Base-by-base conservation (phyloP, 345 rosid species). In the Acer yangbiense region DNA sequence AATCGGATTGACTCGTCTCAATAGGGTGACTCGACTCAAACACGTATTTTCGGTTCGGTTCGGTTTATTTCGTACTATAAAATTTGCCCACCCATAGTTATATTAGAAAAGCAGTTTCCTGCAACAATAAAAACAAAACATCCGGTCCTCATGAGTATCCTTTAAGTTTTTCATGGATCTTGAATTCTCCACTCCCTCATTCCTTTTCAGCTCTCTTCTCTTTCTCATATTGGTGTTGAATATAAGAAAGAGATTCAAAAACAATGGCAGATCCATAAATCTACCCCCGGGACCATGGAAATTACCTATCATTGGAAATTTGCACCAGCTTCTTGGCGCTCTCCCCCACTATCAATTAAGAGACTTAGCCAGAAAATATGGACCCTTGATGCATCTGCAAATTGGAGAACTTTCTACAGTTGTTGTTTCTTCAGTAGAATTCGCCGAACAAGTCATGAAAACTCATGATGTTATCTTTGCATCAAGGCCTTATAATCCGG, bases 231-330 rank as follows among this genome's bases (percentile, higher is more conserved):
- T 55, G 68, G 3, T 57, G 44, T 11, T 80, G 29, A 80, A 14
- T 41, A 43, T 23, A 50, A 11, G 35, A 69, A 27, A 6, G 55
- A 69, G 39, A 25, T 50, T 61, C n/a, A 8, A 69, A 27, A 23
- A 35, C 60, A 46, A 27, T 17, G 62, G 23, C 46, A 62, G 35
- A 25, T 25, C 23, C 29, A 16, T 12, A 18, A 73, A 73, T 7
- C 70, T 76, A 9, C 85, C 84, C 12, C 86, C 87, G 4, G 87
- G 86, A 6, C 89, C 87, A 32, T 44, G 62, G 79, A 80, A 75
- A 58, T 71, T 84, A 8, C 87, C 87, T 21, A 0, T 87, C 6
- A 52, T 84, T 3, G 89, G 89, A 6, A 87, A 82, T 55, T 3
- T 83, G 39, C 87, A 79, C 66, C 81, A 78, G 48, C 65, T 87